Evolutionary conservation across 164 flowering plant genomes (phyloP).

Genomic region (Annona cherimola): DNA sequence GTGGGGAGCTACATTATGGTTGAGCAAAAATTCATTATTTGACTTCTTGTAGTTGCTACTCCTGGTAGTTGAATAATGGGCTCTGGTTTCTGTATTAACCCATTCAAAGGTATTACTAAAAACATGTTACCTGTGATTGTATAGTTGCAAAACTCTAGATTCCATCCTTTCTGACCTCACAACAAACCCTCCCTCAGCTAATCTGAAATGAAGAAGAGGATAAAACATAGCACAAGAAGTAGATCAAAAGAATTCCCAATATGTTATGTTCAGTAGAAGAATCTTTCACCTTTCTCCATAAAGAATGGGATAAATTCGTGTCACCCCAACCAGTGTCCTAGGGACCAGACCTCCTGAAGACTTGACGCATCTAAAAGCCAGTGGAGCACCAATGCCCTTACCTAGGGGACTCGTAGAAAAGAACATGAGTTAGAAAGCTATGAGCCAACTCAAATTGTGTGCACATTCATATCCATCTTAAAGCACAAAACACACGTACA

Average conservation of each 20-base stretch:
- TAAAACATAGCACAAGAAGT: background rate
- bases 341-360: conserved; percentile 79
- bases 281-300: conserved; percentile 70
- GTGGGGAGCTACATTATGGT: too few species aligned
- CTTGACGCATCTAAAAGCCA: conserved; percentile 86
- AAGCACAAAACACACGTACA: conserved; percentile 38
- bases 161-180: conserved; percentile 88
- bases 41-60: too few species aligned
- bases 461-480: background rate
- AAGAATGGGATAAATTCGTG: conserved; percentile 81
- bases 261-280: background rate
- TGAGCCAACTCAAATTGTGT: conserved; percentile 2
- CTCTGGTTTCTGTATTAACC: too few species aligned
- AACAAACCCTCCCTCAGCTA: conserved; percentile 46
- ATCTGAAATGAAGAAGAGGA: conserved; percentile 33
- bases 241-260: background rate
- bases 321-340: conserved; percentile 62
- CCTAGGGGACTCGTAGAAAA: conserved; percentile 31
- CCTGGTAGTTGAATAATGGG: too few species aligned
- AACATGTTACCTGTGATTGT: conserved; percentile 57
- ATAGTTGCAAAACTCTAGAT: conserved; percentile 40
- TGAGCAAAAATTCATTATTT: too few species aligned
- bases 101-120: too few species aligned
- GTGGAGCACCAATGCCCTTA: conserved; percentile 53
- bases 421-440: background rate